Evolutionary conservation across 352 stramenopile species (phyloP).

Genomic region (Phytophthora pseudosyringae): DNA sequence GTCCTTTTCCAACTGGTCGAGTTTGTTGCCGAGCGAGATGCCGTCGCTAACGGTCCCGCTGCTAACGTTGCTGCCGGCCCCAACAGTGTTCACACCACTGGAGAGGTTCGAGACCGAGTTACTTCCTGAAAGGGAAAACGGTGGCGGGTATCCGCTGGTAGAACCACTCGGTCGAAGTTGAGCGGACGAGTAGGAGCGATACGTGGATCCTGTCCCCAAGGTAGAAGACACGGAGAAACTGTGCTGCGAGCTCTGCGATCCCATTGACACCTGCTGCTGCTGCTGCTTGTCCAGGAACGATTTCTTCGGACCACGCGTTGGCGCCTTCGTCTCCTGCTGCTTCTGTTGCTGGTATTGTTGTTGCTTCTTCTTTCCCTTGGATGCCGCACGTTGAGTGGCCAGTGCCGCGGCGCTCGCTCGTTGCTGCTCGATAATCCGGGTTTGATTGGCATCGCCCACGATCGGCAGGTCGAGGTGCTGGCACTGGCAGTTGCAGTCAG

Average conservation of each 20-base stretch:
- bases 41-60: constrained; percentile 30
- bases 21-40: constrained; percentile 67
- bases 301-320: constrained; percentile 32
- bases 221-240: constrained; percentile 46
- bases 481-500: constrained; percentile 93
- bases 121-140: constrained; percentile 47
- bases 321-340: constrained; percentile 27
- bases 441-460: constrained; percentile 60
- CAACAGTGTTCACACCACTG: constrained; percentile 7
- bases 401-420: constrained; percentile 33
- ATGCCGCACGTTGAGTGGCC: constrained; percentile 28
- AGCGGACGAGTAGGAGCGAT: constrained; percentile 39
- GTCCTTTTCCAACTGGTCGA: constrained; percentile 81
- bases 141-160: constrained; percentile 36
- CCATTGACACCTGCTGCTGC: constrained; percentile 13
- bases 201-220: constrained; percentile 37
- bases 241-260: constrained; percentile 36
- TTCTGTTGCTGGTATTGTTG: constrained; percentile 36
- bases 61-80: constrained; percentile 22
- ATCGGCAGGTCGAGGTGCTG: constrained; percentile 81
- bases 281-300: constrained; percentile 40
- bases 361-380: constrained; percentile 42
- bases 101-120: constrained; percentile 37
- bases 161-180: constrained; percentile 38
- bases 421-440: constrained; percentile 47